Evolutionary conservation across 2,329 filamentous ascomycete species (phyloP).

Genomic region (Colletotrichum theobromicola): DNA sequence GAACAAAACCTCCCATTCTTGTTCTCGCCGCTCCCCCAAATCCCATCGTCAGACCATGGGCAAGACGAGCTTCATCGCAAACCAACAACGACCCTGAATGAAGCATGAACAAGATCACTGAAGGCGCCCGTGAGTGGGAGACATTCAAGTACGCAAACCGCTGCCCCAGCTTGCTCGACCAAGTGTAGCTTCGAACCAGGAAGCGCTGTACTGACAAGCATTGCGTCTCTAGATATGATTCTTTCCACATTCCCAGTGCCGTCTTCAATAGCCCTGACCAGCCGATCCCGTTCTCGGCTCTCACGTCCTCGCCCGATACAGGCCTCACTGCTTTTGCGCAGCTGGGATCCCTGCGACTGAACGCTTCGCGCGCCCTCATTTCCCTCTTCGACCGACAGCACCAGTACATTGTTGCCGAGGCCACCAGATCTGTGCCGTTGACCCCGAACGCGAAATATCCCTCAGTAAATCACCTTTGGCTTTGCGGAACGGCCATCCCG

Average conservation of each 20-base stretch:
- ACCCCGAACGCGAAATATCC: slow-evolving; percentile 24
- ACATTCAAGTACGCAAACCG: slow-evolving; percentile 30
- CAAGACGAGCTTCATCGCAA: slow-evolving; percentile 6
- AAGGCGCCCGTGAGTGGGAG: slow-evolving; percentile 33
- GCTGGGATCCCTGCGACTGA: slow-evolving; percentile 48
- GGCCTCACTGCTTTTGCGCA: slow-evolving; percentile 56
- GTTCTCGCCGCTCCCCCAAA: neutral
- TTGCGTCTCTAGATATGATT: slow-evolving; percentile 18
- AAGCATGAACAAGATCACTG: slow-evolving; percentile 25
- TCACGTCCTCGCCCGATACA: slow-evolving; percentile 37
- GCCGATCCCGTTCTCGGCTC: slow-evolving; percentile 26
- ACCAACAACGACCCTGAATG: slow-evolving; percentile 7
- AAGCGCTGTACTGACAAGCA: neutral
- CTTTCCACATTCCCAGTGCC: slow-evolving; percentile 17
- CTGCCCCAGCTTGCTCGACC: neutral
- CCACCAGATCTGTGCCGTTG: slow-evolving; percentile 46
- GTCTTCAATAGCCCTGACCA: slow-evolving; percentile 27
- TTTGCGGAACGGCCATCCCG: slow-evolving; percentile 34
- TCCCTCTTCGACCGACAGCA: slow-evolving; percentile 54
- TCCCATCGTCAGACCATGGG: slow-evolving; percentile 12
- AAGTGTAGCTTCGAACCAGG: neutral
- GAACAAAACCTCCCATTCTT: neutral
- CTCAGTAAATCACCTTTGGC: slow-evolving; percentile 23
- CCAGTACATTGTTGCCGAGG: slow-evolving; percentile 58
- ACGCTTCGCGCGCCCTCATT: slow-evolving; percentile 44